phyloP scores from a whole-genome alignment of 2,329 filamentous ascomycete species.

The Anisogramma anomala region DNA sequence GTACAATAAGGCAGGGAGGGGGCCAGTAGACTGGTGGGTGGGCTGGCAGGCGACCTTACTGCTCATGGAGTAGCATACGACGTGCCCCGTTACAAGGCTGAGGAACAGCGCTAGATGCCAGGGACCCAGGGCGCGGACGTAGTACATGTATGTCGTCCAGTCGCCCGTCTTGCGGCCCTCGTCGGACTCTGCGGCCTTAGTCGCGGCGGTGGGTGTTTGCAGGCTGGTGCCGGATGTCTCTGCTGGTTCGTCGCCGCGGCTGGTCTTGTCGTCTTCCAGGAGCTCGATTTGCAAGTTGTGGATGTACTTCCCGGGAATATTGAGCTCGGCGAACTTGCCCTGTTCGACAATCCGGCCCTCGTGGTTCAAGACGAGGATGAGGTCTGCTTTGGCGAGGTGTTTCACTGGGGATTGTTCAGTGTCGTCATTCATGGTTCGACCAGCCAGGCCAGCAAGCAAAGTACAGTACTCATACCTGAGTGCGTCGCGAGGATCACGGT shows the following conservation, averaged over 20 bases:
- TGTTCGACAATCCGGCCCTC: slow-evolving; percentile 25
- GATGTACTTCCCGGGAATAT: slow-evolving; percentile 23
- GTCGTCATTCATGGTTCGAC: too few relatives aligned
- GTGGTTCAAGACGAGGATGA: slow-evolving; percentile 23
- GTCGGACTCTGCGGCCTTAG: slow-evolving; percentile 6
- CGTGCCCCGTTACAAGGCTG: background rate
- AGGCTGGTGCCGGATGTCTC: background rate
- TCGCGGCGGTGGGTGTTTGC: background rate
- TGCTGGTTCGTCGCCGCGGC: background rate
- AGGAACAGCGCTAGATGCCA: background rate
- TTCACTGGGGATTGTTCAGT: slow-evolving; percentile 4
- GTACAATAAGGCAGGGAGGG: background rate
- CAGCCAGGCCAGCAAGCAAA: background rate
- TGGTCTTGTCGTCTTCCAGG: slow-evolving; percentile 4
- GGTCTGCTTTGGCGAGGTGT: slow-evolving; percentile 24
- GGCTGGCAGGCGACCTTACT: slow-evolving; percentile 16
- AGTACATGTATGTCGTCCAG: slow-evolving; percentile 6
- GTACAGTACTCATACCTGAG: slow-evolving; percentile 17
- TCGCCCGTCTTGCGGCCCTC: slow-evolving; percentile 7
- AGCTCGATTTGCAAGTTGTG: slow-evolving; percentile 16
- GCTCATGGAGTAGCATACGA: slow-evolving; percentile 17
- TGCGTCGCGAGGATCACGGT: slow-evolving; percentile 29
- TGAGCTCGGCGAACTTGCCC: slow-evolving; percentile 25
- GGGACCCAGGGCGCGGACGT: slow-evolving; percentile 7
- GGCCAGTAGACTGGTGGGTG: slow-evolving; percentile 8